Evolutionary conservation across 495 filamentous ascomycete species (phyloP).

Genomic region (Aspergillus saccharolyticus): DNA sequence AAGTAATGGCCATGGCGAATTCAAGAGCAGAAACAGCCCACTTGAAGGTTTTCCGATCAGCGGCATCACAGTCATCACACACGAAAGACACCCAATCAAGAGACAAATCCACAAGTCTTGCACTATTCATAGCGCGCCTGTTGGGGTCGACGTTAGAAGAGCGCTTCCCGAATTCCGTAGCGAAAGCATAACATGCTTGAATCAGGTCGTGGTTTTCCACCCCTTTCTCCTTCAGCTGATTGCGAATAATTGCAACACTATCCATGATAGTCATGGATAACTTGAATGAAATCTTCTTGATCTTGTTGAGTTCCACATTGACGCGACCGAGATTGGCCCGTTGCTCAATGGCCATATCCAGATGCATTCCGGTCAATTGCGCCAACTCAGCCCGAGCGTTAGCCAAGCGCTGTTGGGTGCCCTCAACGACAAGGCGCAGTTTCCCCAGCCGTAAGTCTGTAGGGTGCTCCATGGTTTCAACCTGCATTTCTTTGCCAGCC

Average conservation of each 20-base stretch:
- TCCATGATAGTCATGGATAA: constrained; percentile 99
- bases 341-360: constrained; percentile 86
- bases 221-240: constrained; percentile 63
- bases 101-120: constrained; percentile 85
- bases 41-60: constrained; percentile 92
- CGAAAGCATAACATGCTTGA: constrained; percentile 98
- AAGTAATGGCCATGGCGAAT: constrained; percentile 95
- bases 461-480: constrained; percentile 68
- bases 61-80: constrained; percentile 91
- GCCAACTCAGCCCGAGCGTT: constrained; percentile 73
- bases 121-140: constrained; percentile 89
- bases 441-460: constrained; percentile 84
- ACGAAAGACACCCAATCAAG: constrained; percentile 98
- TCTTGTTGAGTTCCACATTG: constrained; percentile 85
- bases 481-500: constrained; percentile 70
- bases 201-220: constrained; percentile 92
- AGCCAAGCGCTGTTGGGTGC: constrained; percentile 70
- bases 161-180: constrained; percentile 93
- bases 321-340: constrained; percentile 90
- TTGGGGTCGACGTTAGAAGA: constrained; percentile 92
- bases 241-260: constrained; percentile 85
- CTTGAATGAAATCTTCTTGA: constrained; percentile 93
- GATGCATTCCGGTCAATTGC: constrained; percentile 69
- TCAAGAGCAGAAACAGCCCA: constrained; percentile 95
- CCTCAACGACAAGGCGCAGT: constrained; percentile 84